Base-by-base conservation (phyloP, 2,329 filamentous ascomycete species). In the Diatrype stigma region DNA sequence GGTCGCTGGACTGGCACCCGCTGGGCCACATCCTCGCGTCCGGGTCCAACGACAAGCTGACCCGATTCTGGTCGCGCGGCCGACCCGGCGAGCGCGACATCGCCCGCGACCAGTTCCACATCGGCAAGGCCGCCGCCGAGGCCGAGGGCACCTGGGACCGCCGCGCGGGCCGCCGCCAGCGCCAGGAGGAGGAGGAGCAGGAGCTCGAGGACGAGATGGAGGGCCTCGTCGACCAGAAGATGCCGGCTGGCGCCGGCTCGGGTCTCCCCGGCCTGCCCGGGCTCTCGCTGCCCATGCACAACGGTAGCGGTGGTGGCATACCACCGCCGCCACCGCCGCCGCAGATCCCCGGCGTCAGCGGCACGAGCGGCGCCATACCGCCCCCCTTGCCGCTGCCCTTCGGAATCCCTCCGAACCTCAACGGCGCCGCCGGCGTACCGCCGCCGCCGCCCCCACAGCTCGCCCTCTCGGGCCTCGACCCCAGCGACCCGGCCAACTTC, bases 1-100 rank as follows among this genome's bases (percentile, higher is more conserved):
- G 94, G 94, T 96, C 92, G 17, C 80, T 99, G 46, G 92, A 96
- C 73, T 99, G 94, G 92, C 94, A 99, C 67, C 94, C 94, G 1
- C 79, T 97, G 0, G 94, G 94, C 26, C 94, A 99, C 65, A 93
- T 99, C 56, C 81, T 99, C 7, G 92, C 92, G 1, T 96, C 93
- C 2, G 94, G 94, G 12, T 96, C 92, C 11, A 97, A 99, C 68
- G 94, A 99, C 68, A 87, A 94, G 38, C 92, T 96, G 55, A 97
- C 94, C 2, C 86, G 94, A 45, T 99, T 99, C 74, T 99, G 94
- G 94, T 91, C 92, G 3, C 86, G 94, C 40, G 84, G 90, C 16
- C 79, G 94, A 45, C 94, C 94, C 2, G 94, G 94, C 46, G 93
- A 96, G 59, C 81, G 79, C n/a, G 85, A 87, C 48, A 87, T 88